Conservation (phyloP, 495 filamentous ascomycete genomes). For the Aspergillus homomorphus region DNA sequence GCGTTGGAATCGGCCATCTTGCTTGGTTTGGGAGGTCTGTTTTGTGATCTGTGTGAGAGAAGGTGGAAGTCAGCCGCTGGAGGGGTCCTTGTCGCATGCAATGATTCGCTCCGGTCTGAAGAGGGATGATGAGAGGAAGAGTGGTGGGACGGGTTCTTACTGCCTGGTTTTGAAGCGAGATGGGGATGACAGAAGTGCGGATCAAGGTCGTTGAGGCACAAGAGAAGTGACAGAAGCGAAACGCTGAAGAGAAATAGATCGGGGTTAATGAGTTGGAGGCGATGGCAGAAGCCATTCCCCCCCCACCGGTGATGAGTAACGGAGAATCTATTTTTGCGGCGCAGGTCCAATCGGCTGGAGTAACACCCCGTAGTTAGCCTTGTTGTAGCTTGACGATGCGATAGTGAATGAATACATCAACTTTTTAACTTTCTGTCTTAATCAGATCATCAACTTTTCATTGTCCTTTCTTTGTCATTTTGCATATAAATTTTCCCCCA, state of each 20-base stretch:
- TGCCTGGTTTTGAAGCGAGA: background rate
- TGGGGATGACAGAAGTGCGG: background rate
- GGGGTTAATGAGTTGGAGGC: slow-evolving; percentile 11
- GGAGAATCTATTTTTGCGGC: slow-evolving; percentile 45
- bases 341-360: slow-evolving; percentile 15
- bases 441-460: background rate
- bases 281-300: slow-evolving; percentile 17
- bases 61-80: slow-evolving; percentile 14
- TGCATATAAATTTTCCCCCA: background rate
- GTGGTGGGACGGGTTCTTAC: background rate
- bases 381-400: background rate
- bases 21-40: background rate
- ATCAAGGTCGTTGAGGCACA: background rate
- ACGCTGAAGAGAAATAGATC: slow-evolving; percentile 14
- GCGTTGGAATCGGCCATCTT: slow-evolving; percentile 47
- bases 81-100: slow-evolving; percentile 9
- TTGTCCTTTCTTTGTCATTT: too few species aligned
- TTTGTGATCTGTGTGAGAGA: background rate
- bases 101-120: slow-evolving; percentile 2
- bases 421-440: background rate
- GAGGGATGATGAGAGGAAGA: background rate
- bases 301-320: slow-evolving; percentile 27
- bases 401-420: background rate
- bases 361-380: background rate
- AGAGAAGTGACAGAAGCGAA: slow-evolving; percentile 10